These are phyloP conservation scores for Colletotrichum noveboracense DNA, from an alignment of 2,329 filamentous ascomycete genomes.

Conservation along the genomic window DNA sequence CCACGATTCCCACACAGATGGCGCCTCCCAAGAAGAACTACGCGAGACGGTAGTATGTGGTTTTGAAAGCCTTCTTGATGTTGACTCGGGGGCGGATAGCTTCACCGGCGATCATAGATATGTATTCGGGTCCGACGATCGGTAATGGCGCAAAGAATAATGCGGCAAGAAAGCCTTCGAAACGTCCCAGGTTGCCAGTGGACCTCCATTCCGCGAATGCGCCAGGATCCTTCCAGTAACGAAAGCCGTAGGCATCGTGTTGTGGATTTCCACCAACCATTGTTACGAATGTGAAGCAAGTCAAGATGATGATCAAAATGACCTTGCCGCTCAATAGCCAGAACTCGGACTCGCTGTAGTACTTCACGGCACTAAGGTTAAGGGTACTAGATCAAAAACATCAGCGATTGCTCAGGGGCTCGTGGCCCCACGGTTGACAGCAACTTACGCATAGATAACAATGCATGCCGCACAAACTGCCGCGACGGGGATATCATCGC, in stretches of 20 bases:
- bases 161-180: constrained; percentile 73
- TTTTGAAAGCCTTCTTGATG: constrained; percentile 74
- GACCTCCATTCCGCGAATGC: constrained; percentile 57
- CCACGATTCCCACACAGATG: constrained; percentile 68
- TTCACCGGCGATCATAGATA: constrained; percentile 73
- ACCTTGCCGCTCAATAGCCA: constrained; percentile 65
- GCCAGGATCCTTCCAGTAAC: constrained; percentile 68
- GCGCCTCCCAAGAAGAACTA: constrained; percentile 75
- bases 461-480: constrained; percentile 10
- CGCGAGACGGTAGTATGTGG: constrained; percentile 74
- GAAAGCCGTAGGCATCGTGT: constrained; percentile 65
- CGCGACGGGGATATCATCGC: constrained; percentile 29
- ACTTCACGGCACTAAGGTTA: constrained; percentile 48
- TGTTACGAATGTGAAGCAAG: constrained; percentile 66
- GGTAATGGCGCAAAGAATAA: constrained; percentile 69
- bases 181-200: constrained; percentile 66
- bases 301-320: constrained; percentile 65
- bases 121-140: constrained; percentile 71
- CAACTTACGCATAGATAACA: neutral
- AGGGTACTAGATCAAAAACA: neutral
- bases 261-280: constrained; percentile 67
- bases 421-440: neutral
- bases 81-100: constrained; percentile 66
- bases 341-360: constrained; percentile 76
- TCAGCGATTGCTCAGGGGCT: neutral